Evolutionary conservation across 2,329 filamentous ascomycete genomes (phyloP), one percentile per base, ranked within the genome.

Genomic region (Lasiodiplodia sp.): DNA sequence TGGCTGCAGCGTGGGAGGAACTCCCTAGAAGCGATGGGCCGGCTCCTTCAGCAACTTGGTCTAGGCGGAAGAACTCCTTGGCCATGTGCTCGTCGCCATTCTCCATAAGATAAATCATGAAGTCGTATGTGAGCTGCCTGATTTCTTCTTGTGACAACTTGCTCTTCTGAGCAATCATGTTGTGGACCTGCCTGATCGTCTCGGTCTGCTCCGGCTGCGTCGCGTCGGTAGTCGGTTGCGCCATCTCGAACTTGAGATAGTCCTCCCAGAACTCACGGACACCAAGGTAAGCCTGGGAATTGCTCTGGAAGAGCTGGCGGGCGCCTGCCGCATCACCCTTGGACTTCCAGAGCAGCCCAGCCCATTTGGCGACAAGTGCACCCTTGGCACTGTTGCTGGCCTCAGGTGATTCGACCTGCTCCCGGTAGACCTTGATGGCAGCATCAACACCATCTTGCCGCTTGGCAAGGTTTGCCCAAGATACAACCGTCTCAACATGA

Each of bases 181-280:
- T 87, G 75, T 95, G 89, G 14, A 97, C 91, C 66, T 90, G 86
- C 81, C 93, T 93, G 76, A 98, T 89, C n/a, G 90, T 90, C 71
- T 89, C 85, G 65, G 89, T 88, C 68, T 93, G 88, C 68, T 88
- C 83, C 1, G 83, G 74, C 75, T 95, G 92, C 2, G 86, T 84
- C 62, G 89, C 87, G 1, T 85, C 81, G 70, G 83, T 89, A 1
- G 90, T 91, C 12, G 92, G 91, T 78, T 97, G 94, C 68, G 92
- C 89, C 60, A 96, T 84, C 82, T 99, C 96, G 76, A 99, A 97
- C 69, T 91, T 85, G 67, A 98, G 87, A 85, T 94, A 98, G 75
- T 88, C 92, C 73, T 89, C 86, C 95, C 96, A 99, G 84, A 98
- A 98, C 53, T 92, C 85, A 40, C 89, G 88, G 78, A 94, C 97